A percentile compares a stretch with the other conserved stretches of the same genome.
These are phyloP conservation scores for Radiomyces spectabilis DNA, from an alignment of 192 early-diverging fungal genomes.

Conservation along the genomic window DNA sequence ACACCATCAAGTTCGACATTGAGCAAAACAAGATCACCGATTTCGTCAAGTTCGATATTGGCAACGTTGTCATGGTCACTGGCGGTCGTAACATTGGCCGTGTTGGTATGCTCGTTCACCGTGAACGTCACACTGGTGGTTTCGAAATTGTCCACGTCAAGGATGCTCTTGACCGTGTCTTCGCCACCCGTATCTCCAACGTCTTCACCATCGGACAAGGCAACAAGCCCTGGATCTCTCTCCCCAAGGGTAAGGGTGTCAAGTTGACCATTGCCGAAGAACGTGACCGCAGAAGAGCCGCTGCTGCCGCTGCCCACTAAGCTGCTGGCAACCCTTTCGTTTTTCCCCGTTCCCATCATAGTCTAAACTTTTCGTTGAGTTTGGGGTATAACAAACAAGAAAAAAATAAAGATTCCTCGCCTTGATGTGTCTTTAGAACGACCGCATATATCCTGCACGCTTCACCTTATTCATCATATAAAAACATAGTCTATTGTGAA, in stretches of 20 bases:
- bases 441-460: no score
- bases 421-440: no score
- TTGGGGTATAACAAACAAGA: no score
- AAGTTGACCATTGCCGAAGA: constrained; percentile 99
- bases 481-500: no score
- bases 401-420: no score
- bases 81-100: constrained; percentile 99
- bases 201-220: constrained; percentile 84
- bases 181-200: constrained; percentile 97
- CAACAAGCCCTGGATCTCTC: constrained; percentile 91
- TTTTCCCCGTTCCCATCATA: no score
- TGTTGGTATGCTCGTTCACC: constrained; percentile 93
- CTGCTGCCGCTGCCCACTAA: constrained; percentile 14
- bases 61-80: constrained; percentile 95
- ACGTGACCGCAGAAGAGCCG: constrained; percentile 85
- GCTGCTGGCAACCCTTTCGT: no score
- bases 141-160: constrained; percentile 99
- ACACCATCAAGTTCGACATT: constrained; percentile 96
- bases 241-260: constrained; percentile 99
- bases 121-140: constrained; percentile 94
- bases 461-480: no score
- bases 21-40: constrained; percentile 89
- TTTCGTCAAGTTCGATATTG: constrained; percentile 95
- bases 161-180: constrained; percentile 90
- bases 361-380: no score